Base-by-base conservation (phyloP, 352 stramenopile species). In the Globisporangium paroecandrum region DNA sequence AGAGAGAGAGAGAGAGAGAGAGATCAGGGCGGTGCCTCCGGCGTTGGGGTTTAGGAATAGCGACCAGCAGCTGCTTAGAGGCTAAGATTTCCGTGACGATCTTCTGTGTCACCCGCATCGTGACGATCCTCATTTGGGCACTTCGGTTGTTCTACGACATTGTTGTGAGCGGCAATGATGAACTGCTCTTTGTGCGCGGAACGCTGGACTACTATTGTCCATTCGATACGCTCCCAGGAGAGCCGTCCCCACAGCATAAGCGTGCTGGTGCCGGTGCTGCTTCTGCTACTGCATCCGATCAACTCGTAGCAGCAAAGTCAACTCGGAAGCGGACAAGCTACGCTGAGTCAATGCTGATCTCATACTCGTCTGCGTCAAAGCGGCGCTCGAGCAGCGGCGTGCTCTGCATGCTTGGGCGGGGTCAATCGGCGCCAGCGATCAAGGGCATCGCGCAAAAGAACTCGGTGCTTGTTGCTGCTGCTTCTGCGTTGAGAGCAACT, bases 101-200 rank as follows among this genome's bases (percentile, higher is more conserved):
- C n/a, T n/a, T n/a, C n/a, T n/a, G n/a, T n/a, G n/a, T n/a, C n/a
- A n/a, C n/a, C 43, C 76, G 74, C 0, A 27, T 83, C 51, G 67
- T 81, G 36, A 83, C 72, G 53, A 70, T 83, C 57, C 43, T 83
- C 20, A 63, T 82, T 3, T 86, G 76, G 78, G 75, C 65, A 51
- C 66, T 71, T 10, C 69, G 74, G 2, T 57, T 83, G 22, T 64
- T 73, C n/a, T 82, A 70, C 67, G 72, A 77, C 18, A 54, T 81
- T 25, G 69, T 65, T 2, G 58, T 15, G 43, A 66, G 70, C 43
- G 36, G 61, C 1, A 72, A 81, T 79, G 46, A 83, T 72, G 56
- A 86, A 29, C 3, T 29, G 3, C 27, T 69, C 38, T 75, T 73
- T 18, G 74, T 85, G 54, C 71, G 76, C 10, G 78, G 78, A 0